Evolutionary conservation across 768 basidiomycete species (phyloP).

Genomic region (Hericium rajendrae): DNA sequence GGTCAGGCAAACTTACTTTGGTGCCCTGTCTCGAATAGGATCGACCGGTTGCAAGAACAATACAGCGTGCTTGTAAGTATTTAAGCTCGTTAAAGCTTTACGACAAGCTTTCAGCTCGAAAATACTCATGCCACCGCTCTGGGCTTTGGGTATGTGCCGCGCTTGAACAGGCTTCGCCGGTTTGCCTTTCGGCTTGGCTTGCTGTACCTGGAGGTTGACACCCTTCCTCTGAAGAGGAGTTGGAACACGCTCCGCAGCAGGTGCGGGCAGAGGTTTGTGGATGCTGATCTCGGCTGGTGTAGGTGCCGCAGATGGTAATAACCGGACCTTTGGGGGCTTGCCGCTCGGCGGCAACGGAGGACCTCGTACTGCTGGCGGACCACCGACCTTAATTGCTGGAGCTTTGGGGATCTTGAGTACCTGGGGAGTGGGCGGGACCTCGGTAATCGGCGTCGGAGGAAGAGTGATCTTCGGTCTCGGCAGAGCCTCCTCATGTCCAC

Average conservation of each 20-base stretch:
- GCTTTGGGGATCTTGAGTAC: conserved; percentile 38
- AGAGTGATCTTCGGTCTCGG: conserved; percentile 86
- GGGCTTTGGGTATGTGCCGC: conserved; percentile 55
- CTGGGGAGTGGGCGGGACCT: conserved; percentile 46
- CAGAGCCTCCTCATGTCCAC: conserved; percentile 70
- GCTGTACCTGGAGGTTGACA: not conserved
- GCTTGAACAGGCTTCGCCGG: conserved; percentile 22
- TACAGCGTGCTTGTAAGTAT: conserved; percentile 58
- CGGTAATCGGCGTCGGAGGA: conserved; percentile 59
- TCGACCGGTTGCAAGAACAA: conserved; percentile 89
- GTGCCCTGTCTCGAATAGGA: conserved; percentile 85
- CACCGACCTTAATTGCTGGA: conserved; percentile 25
- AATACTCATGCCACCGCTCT: conserved; percentile 64
- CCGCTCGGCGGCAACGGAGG: conserved; percentile 21
- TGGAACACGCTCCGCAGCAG: not conserved
- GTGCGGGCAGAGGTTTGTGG: conserved; percentile 20
- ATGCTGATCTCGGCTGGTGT: conserved; percentile 19
- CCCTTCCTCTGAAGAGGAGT: conserved; percentile 4
- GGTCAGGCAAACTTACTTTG: conserved; percentile 47
- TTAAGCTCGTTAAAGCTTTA: conserved; percentile 73
- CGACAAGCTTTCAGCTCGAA: conserved; percentile 70
- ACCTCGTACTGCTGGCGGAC: conserved; percentile 19
- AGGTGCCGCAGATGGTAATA: conserved; percentile 19
- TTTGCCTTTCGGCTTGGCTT: conserved; percentile 8
- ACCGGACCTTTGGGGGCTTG: conserved; percentile 41